Conservation (phyloP, 768 basidiomycete species). For the Zangia roseola region DNA sequence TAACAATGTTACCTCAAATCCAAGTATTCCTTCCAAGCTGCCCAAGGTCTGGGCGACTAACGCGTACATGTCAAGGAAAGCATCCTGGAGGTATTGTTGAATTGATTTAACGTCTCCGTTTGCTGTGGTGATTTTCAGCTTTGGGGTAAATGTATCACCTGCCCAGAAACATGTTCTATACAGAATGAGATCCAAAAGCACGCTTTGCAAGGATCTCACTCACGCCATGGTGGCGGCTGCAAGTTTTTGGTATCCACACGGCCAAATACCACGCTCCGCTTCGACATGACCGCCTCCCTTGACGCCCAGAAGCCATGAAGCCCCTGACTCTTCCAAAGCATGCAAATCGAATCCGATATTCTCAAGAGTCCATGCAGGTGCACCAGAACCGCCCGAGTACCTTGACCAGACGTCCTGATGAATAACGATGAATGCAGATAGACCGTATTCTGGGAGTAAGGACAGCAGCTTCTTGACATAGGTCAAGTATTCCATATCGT, state of each 20-base stretch:
- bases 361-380: conserved; percentile 94
- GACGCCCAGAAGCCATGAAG: conserved; percentile 85
- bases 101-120: conserved; percentile 56
- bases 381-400: conserved; percentile 92
- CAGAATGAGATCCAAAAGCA: neutral
- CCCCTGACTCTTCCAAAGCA: conserved; percentile 75
- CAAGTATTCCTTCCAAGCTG: conserved; percentile 75
- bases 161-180: conserved; percentile 90
- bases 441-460: conserved; percentile 67
- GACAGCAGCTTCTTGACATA: conserved; percentile 74
- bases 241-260: conserved; percentile 90
- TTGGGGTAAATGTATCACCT: conserved; percentile 82
- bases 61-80: conserved; percentile 79
- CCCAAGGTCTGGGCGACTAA: conserved; percentile 65
- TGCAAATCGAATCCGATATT: conserved; percentile 81
- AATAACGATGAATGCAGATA: conserved; percentile 72
- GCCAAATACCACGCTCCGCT: conserved; percentile 85
- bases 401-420: conserved; percentile 98
- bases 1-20: conserved; percentile 70
- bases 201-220: conserved; percentile 26
- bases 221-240: conserved; percentile 93
- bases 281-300: conserved; percentile 73
- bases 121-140: conserved; percentile 52
- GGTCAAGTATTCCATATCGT: conserved; percentile 78
- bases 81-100: conserved; percentile 80